A percentile compares a stretch with the other conserved stretches of the same genome.
These are phyloP conservation scores for Gossypium gossypioides DNA, from an alignment of 441 rosid species.

Conservation along the genomic window DNA sequence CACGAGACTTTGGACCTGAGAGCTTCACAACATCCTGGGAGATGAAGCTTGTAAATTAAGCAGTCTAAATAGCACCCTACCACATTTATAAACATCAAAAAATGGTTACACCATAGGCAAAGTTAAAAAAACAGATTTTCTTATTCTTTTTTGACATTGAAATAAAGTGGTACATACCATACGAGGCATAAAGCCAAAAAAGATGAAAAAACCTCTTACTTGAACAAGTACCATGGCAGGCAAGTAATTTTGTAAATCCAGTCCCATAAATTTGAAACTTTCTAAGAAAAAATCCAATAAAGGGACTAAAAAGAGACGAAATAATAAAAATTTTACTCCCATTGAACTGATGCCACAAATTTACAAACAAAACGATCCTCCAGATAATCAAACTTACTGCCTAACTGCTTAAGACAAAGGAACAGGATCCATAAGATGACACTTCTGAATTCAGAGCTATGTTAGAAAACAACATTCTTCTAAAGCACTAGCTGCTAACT, in stretches of 20 bases:
- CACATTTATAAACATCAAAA: background rate
- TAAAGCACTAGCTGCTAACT: conserved; percentile 4
- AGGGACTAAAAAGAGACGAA: background rate
- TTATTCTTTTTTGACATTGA: background rate
- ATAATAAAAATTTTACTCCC: background rate
- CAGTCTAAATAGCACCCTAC: background rate
- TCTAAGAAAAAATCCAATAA: background rate
- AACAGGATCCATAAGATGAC: background rate
- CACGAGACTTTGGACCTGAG: conserved; percentile 27
- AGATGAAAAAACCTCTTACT: background rate
- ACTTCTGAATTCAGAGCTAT: conserved; percentile 6
- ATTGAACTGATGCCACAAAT: background rate
- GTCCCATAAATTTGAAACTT: background rate
- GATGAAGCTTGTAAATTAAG: background rate
- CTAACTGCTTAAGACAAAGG: background rate
- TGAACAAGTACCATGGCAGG: background rate
- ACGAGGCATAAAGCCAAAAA: background rate
- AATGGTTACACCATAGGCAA: background rate
- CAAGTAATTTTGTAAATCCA: background rate
- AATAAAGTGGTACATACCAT: background rate
- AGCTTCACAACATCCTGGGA: conserved; percentile 29
- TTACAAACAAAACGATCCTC: conserved; percentile 10
- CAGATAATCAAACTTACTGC: background rate
- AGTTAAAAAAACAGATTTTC: background rate
- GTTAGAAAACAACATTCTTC: conserved; percentile 9